phyloP scores from a whole-genome alignment of 441 rosid genomes.

The Rhodomyrtus psidioides region DNA sequence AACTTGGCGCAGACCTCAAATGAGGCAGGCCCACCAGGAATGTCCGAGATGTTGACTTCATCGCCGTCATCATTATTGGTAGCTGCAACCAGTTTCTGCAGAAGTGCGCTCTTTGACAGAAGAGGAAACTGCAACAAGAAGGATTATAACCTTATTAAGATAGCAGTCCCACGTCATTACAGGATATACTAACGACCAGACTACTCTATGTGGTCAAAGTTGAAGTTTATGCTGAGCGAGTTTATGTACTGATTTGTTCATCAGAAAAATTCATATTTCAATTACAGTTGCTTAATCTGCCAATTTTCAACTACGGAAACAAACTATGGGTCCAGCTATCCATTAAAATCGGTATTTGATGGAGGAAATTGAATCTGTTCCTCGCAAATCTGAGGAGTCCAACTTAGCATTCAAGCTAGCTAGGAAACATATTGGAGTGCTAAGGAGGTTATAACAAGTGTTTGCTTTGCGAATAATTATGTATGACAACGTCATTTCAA shows the following conservation, averaged over 20 bases:
- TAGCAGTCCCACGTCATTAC: neutral
- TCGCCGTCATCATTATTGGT: slow-evolving; percentile 30
- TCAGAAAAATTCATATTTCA: neutral
- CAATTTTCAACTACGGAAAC: neutral
- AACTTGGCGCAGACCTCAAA: slow-evolving; percentile 79
- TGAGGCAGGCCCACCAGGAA: slow-evolving; percentile 72
- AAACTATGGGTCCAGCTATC: neutral
- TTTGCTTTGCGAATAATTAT: neutral
- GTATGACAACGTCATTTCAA: neutral
- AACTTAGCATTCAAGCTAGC: neutral
- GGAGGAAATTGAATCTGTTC: neutral
- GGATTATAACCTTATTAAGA: neutral
- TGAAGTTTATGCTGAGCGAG: neutral
- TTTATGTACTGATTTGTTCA: neutral
- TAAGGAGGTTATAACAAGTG: neutral
- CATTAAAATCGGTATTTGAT: neutral
- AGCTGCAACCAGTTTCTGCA: slow-evolving; percentile 52
- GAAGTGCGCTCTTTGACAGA: slow-evolving; percentile 52
- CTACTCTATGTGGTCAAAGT: neutral
- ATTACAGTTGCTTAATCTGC: neutral
- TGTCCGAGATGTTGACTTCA: slow-evolving; percentile 51
- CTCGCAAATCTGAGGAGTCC: neutral
- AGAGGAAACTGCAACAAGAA: slow-evolving; percentile 62
- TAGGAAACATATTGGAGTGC: neutral
- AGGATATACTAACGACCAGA: neutral